Conservation (phyloP, 371 early-diverging fungal genomes). For the Lichtheimia ramosa region DNA sequence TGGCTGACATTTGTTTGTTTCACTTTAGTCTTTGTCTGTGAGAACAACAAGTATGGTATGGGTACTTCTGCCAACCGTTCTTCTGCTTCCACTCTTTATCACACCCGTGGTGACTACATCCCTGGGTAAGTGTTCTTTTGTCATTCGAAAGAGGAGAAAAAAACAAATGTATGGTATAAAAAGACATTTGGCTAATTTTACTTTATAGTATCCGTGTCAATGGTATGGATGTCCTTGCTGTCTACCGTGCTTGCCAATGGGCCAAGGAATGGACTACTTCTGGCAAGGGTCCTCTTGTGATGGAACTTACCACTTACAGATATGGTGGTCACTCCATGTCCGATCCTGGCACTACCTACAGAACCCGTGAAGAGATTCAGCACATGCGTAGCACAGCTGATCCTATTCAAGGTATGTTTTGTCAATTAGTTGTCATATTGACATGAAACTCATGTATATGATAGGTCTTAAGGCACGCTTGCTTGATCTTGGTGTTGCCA, state of each 20-base stretch:
- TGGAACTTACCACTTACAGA: constrained; percentile 98
- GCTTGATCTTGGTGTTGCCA: constrained; percentile 65
- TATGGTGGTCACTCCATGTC: constrained; percentile 99
- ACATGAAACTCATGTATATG: too few species aligned
- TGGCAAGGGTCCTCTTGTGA: constrained; percentile 93
- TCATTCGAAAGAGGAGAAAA: background rate
- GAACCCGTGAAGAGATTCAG: constrained; percentile 97
- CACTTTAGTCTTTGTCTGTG: constrained; percentile 89
- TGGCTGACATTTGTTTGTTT: background rate
- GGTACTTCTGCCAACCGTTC: constrained; percentile 93
- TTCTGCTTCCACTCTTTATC: constrained; percentile 94
- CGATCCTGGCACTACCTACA: constrained; percentile 97
- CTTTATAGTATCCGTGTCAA: constrained; percentile 65
- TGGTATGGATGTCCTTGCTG: constrained; percentile 96
- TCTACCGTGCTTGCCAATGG: constrained; percentile 80
- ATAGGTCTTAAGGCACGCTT: constrained; percentile 65
- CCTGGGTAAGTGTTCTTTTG: constrained; percentile 59
- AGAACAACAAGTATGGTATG: constrained; percentile 99
- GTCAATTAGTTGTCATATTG: constrained; percentile 52
- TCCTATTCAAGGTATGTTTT: constrained; percentile 84
- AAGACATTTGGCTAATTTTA: too few species aligned
- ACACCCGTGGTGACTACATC: constrained; percentile 94
- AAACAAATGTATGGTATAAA: too few species aligned
- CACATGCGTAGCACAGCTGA: constrained; percentile 94
- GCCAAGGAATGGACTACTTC: constrained; percentile 85